These are phyloP conservation scores for Lipomyces lipofer DNA, from an alignment of 805 yeast species.

Conservation along the genomic window DNA sequence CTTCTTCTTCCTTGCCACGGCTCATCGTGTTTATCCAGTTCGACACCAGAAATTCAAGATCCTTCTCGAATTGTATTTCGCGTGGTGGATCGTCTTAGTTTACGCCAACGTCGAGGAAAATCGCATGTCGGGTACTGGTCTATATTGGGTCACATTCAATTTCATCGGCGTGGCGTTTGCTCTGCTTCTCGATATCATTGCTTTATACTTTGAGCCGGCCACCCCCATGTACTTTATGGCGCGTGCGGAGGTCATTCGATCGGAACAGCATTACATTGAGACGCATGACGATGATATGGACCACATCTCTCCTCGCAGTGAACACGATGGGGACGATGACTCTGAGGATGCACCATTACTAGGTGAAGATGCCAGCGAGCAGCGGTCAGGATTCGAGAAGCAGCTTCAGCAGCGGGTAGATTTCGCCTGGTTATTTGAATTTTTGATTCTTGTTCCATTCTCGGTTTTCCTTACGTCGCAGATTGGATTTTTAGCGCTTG, in stretches of 20 bases:
- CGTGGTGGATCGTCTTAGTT: constrained; percentile 59
- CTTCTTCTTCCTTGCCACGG: constrained; percentile 55
- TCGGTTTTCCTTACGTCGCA: constrained; percentile 56
- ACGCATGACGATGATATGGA: constrained; percentile 21
- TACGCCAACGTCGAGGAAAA: constrained; percentile 53
- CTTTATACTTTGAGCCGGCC: constrained; percentile 28
- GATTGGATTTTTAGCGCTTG: constrained; percentile 56
- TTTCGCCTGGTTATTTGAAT: constrained; percentile 83
- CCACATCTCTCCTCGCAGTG: constrained; percentile 28
- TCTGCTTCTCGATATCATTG: constrained; percentile 28
- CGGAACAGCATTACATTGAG: constrained; percentile 21
- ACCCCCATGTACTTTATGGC: constrained; percentile 32
- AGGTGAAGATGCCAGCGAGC: constrained; percentile 56
- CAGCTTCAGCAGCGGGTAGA: constrained; percentile 46
- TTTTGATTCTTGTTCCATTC: constrained; percentile 64
- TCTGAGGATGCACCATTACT: constrained; percentile 36
- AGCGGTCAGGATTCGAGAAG: constrained; percentile 42
- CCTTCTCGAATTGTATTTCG: constrained; percentile 53
- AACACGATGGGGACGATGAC: constrained; percentile 15
- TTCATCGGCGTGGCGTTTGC: constrained; percentile 31
- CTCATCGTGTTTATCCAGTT: constrained; percentile 47
- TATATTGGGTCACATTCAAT: constrained; percentile 44
- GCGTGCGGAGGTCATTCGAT: constrained; percentile 28
- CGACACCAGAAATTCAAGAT: constrained; percentile 62
- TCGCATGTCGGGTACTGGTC: constrained; percentile 51